Percentiles rank a stretch among this genome's conserved stretches.
Evolutionary conservation across 106 monocot genomes (phyloP).

Genomic region (Acorus gramineus): DNA sequence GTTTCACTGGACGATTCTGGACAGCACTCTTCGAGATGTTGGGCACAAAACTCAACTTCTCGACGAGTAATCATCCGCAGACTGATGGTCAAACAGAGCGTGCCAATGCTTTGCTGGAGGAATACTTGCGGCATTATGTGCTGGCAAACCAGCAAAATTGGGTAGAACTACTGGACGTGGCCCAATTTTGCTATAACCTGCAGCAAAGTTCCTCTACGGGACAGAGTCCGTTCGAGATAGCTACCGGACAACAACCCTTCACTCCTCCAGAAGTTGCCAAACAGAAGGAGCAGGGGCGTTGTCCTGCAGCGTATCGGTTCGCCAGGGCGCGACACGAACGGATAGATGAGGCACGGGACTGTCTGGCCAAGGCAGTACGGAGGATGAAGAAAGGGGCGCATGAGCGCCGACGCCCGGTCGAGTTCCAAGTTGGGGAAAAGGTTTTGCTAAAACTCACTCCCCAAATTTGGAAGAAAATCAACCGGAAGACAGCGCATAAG

Average conservation of each 20-base stretch:
- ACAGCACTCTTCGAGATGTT: neutral
- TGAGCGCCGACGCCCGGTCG: neutral
- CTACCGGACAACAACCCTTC: neutral
- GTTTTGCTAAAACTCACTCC: neutral
- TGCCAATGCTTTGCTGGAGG: neutral
- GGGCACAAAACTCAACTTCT: conserved; percentile 6
- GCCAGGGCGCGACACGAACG: neutral
- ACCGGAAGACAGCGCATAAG: neutral
- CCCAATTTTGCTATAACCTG: conserved; percentile 13
- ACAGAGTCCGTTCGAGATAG: neutral
- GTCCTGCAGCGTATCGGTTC: neutral
- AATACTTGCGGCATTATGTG: conserved; percentile 6
- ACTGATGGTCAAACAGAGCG: neutral
- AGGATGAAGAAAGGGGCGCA: neutral
- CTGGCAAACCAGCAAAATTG: conserved; percentile 7
- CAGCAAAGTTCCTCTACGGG: neutral
- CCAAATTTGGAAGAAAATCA: neutral
- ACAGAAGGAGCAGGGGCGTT: neutral
- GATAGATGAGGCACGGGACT: neutral
- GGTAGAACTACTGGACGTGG: neutral
- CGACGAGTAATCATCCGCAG: neutral
- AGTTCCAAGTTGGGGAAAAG: neutral
- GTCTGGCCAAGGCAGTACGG: neutral
- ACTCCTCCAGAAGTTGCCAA: neutral
- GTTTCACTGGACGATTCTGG: neutral